phyloP scores from a whole-genome alignment of 1,139 yeast genomes.

The Protomyces pachydermus region DNA sequence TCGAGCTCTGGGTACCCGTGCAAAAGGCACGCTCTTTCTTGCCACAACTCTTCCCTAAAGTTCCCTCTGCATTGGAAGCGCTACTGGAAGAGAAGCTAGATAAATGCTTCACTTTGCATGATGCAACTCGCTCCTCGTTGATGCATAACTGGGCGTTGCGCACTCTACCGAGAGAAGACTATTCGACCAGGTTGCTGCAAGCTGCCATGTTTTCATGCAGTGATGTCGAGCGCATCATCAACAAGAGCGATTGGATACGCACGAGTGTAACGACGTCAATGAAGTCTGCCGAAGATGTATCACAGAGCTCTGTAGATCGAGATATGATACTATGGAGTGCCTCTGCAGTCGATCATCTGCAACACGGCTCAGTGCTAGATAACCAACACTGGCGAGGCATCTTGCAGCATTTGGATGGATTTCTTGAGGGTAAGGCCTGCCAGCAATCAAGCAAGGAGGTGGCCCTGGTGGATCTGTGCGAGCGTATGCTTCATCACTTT shows the following conservation, averaged over 20 bases:
- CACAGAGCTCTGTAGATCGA: neutral
- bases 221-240: neutral
- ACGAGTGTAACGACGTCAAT: neutral
- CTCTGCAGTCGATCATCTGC: slow-evolving; percentile 1
- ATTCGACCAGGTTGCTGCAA: slow-evolving; percentile 6
- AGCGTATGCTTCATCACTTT: neutral
- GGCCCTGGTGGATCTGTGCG: neutral
- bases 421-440: neutral
- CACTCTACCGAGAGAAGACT: slow-evolving; percentile 1
- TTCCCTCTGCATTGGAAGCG: neutral
- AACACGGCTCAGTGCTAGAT: neutral
- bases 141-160: slow-evolving; percentile 12
- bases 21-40: slow-evolving; percentile 1
- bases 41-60: neutral
- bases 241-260: slow-evolving; percentile 7
- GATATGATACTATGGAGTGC: neutral
- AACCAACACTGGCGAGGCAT: neutral
- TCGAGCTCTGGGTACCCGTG: slow-evolving; percentile 13
- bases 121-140: slow-evolving; percentile 4
- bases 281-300: neutral
- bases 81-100: slow-evolving; percentile 8
- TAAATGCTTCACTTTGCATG: slow-evolving; percentile 10
- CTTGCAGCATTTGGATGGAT: neutral
- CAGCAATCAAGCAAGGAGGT: neutral
- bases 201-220: neutral